Conservation (phyloP, 495 filamentous ascomycete genomes). For the Terfezia boudieri region DNA sequence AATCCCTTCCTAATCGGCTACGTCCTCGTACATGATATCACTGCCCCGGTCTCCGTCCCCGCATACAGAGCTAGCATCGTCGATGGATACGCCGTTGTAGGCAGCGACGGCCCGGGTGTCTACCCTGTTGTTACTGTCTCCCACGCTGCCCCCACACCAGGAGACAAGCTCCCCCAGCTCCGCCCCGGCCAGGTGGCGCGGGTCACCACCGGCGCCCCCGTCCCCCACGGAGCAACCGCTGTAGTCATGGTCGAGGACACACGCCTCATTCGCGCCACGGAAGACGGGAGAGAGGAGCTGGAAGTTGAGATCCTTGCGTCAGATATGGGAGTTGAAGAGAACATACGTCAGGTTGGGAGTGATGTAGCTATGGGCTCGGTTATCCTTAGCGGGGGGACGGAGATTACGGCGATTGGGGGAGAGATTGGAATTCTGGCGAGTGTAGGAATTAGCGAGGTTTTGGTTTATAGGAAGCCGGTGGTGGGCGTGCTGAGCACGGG, state of each 20-base stretch:
- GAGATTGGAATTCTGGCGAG: constrained; percentile 78
- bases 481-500: constrained; percentile 85
- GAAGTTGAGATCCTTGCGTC: constrained; percentile 65
- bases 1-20: constrained; percentile 41
- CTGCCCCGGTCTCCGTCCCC: constrained; percentile 59
- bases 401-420: constrained; percentile 63
- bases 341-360: constrained; percentile 76
- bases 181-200: constrained; percentile 55
- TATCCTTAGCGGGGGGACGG: constrained; percentile 52
- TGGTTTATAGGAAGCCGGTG: constrained; percentile 50
- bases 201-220: constrained; percentile 83
- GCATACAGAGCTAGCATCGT: constrained; percentile 92
- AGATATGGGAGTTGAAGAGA: constrained; percentile 55
- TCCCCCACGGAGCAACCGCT: constrained; percentile 69
- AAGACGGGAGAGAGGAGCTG: constrained; percentile 64
- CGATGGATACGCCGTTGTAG: constrained; percentile 76
- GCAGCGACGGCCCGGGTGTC: constrained; percentile 32
- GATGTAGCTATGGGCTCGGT: constrained; percentile 47
- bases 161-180: constrained; percentile 33
- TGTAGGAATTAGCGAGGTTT: constrained; percentile 52
- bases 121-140: constrained; percentile 78
- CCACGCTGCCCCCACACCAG: constrained; percentile 42
- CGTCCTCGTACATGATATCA: constrained; percentile 65
- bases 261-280: constrained; percentile 41
- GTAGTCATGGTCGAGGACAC: constrained; percentile 99